Evolutionary conservation across 1,139 yeast species (phyloP), one percentile per base, ranked within the genome.

Genomic region (Spathaspora sp.): DNA sequence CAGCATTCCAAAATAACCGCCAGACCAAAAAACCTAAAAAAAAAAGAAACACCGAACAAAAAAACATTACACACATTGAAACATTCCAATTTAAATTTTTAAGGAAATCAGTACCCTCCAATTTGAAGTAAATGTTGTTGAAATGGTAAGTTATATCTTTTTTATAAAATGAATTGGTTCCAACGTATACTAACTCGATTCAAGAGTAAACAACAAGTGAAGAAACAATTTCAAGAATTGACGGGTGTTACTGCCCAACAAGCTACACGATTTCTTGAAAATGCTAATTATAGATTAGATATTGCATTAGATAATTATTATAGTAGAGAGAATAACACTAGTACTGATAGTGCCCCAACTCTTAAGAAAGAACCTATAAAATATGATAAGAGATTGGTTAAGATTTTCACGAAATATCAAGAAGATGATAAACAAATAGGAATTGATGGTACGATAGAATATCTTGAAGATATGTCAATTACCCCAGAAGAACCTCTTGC

Each of bases 401-500:
- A 6, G n/a, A 8, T 31, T 13, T 31, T 49, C 48, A 13, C 8
- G 9, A 31, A 31, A 15, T 31, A 31, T 31, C 18, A 15, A 15
- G 29, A 47, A 51, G 33, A 42, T 41, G 51, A 53, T 2, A 56
- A 54, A 7, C 52, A 79, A 45, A 74, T 73, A 29, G 93, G 84
- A 31, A 75, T 86, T 24, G 93, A 89, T 48, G 97, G 97, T 0
- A 85, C 97, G 0, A 65, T 91, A 17, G 56, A 61, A 39, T 87
- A 84, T 56, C 69, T 89, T 38, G 74, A 71, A 8, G 96, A 86
- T 56, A 65, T 91, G 43, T 81, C 78, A 0, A 72, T 86, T 40
- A 82, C 81, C 15, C 84, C 91, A 0, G 97, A 91, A 54, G 91
- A 91, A 58, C 72, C 81, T 7, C 76, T 57, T 37, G 84, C 90